Conservation (phyloP, 2,329 filamentous ascomycete species). For the Penicillium griseofulvum region DNA sequence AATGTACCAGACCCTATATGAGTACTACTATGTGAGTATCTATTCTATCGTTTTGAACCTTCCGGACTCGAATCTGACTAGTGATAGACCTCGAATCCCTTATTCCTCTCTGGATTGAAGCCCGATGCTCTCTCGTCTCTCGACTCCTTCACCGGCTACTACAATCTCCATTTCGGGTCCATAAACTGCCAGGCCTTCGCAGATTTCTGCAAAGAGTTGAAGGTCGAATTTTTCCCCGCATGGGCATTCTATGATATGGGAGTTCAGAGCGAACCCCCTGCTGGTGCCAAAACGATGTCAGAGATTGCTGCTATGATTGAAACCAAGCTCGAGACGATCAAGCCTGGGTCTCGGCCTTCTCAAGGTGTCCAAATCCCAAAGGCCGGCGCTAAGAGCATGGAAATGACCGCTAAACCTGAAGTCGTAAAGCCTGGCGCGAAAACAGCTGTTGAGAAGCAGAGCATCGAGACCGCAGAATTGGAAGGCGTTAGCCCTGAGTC, state of each 20-base stretch:
- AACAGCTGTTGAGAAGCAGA: constrained; percentile 37
- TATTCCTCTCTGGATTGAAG: constrained; percentile 51
- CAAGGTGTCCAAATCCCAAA: constrained; percentile 67
- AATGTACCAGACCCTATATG: constrained; percentile 86
- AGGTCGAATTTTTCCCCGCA: constrained; percentile 70
- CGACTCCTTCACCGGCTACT: constrained; percentile 74
- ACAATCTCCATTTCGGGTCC: constrained; percentile 82
- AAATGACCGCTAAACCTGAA: constrained; percentile 40
- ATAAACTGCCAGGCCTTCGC: constrained; percentile 83
- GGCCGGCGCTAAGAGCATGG: constrained; percentile 59
- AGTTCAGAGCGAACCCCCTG: constrained; percentile 60
- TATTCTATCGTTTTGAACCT: constrained; percentile 3
- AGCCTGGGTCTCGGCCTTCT: constrained; percentile 74
- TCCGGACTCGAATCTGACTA: constrained; percentile 21
- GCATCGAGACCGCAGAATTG: constrained; percentile 23
- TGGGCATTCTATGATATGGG: constrained; percentile 80
- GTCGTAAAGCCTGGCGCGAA: constrained; percentile 43
- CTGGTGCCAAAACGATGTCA: constrained; percentile 66
- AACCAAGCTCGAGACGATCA: constrained; percentile 69
- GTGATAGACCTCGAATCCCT: constrained; percentile 70
- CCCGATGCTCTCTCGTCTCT: constrained; percentile 52
- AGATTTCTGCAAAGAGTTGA: constrained; percentile 69
- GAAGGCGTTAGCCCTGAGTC: constrained; percentile 43
- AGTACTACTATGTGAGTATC: constrained; percentile 68
- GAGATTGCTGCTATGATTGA: constrained; percentile 71